These are phyloP conservation scores for Alternaria dauci DNA, from an alignment of 2,329 filamentous ascomycete species.

Conservation along the genomic window DNA sequence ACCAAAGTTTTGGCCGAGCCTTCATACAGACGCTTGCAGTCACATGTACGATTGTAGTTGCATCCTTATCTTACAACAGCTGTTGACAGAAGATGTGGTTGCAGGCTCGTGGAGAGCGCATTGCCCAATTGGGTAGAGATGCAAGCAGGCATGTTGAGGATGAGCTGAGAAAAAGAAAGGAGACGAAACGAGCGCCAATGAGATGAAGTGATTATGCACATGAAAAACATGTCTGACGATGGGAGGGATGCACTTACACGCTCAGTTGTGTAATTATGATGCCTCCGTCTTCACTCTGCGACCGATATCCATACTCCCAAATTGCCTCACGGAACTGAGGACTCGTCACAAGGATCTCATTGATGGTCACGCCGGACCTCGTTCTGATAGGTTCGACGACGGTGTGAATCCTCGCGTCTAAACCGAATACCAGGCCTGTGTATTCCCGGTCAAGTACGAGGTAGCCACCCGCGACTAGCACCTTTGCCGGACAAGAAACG, in stretches of 20 bases:
- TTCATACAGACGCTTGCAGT: not conserved
- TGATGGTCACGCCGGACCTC: slow-evolving; percentile 67
- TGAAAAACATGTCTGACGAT: not conserved
- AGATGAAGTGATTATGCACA: not conserved
- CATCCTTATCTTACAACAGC: not conserved
- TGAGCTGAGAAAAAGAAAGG: slow-evolving; percentile 5
- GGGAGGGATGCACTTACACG: slow-evolving; percentile 65
- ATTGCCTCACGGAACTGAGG: slow-evolving; percentile 88
- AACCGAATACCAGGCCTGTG: slow-evolving; percentile 74
- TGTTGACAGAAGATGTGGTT: slow-evolving; percentile 1
- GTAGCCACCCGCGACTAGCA: slow-evolving; percentile 93
- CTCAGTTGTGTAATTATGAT: slow-evolving; percentile 81
- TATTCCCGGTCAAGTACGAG: slow-evolving; percentile 89
- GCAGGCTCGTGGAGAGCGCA: slow-evolving; percentile 6
- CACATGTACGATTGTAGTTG: not conserved
- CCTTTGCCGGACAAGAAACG: slow-evolving; percentile 94
- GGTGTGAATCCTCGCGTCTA: slow-evolving; percentile 70
- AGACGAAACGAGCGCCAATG: slow-evolving; percentile 7
- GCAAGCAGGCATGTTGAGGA: slow-evolving; percentile 2
- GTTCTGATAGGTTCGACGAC: slow-evolving; percentile 64
- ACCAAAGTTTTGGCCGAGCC: not conserved
- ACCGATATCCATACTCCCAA: slow-evolving; percentile 86
- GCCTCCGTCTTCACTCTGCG: slow-evolving; percentile 75
- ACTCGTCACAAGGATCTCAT: slow-evolving; percentile 84
- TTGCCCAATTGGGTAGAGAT: slow-evolving; percentile 20